Evolutionary conservation across 2,329 filamentous ascomycete genomes (phyloP).

Genomic region (Trichoderma afroharzianum): DNA sequence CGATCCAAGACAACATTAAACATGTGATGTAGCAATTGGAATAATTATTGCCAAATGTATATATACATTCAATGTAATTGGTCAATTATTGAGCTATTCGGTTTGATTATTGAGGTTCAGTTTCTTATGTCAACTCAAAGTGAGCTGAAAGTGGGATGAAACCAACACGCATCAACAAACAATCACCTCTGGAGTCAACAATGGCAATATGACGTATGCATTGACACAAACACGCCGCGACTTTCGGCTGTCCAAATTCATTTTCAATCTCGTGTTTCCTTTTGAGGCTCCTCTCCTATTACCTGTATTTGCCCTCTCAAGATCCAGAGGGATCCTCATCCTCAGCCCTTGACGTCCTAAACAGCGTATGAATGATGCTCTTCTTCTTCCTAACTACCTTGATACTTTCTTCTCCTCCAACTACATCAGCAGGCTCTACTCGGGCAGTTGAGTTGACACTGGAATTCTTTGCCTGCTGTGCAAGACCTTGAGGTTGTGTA

Average conservation of each 20-base stretch:
- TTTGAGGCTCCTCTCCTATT: not conserved
- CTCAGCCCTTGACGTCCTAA: constrained; percentile 11
- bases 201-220: not conserved
- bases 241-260: not conserved
- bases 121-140: not conserved
- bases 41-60: not conserved
- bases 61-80: not conserved
- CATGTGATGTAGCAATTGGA: not conserved
- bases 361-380: constrained; percentile 20
- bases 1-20: not conserved
- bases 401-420: not conserved
- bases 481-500: not conserved
- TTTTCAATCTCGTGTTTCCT: fast-evolving
- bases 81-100: not conserved
- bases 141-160: not conserved
- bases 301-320: not conserved
- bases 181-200: not conserved
- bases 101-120: not conserved
- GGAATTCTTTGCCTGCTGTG: not conserved
- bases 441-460: not conserved
- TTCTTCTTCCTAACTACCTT: constrained; percentile 16
- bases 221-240: not conserved
- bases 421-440: not conserved
- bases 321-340: not conserved
- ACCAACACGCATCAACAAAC: not conserved